Conservation (phyloP, 441 rosid genomes). For the Gossypium laxum region DNA sequence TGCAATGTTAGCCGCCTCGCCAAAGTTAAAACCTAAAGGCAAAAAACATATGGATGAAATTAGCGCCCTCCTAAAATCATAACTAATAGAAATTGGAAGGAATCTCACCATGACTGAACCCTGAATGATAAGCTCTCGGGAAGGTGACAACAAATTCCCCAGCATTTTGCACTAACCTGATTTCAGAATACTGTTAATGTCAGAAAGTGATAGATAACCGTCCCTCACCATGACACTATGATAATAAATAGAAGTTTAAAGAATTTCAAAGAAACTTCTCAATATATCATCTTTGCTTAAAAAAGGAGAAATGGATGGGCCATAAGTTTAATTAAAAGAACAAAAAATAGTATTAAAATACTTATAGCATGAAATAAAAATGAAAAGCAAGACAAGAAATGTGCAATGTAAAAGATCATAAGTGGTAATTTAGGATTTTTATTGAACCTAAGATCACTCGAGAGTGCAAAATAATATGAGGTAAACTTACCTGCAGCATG, state of each 20-base stretch:
- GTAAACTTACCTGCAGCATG: conserved; percentile 81
- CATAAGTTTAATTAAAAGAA: not conserved
- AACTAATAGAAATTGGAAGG: conserved; percentile 12
- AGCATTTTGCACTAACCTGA: conserved; percentile 95
- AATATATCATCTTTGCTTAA: not conserved
- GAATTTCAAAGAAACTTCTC: not conserved
- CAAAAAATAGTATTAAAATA: not conserved
- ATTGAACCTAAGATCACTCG: conserved; percentile 1
- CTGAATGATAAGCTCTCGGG: conserved; percentile 98
- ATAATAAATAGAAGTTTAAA: not conserved
- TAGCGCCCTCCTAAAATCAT: conserved; percentile 8
- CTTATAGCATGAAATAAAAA: not conserved
- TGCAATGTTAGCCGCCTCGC: conserved; percentile 84
- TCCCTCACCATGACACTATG: not conserved
- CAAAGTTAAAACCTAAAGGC: conserved; percentile 62
- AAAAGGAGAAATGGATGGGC: not conserved
- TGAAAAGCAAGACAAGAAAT: conserved; percentile 1
- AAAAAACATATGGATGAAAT: conserved; percentile 9
- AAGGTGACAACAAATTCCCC: conserved; percentile 98
- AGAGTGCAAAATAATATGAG: conserved; percentile 19
- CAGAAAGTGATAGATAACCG: conserved; percentile 16
- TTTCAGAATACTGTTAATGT: conserved; percentile 21
- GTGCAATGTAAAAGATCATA: not conserved
- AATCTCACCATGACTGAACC: conserved; percentile 85
- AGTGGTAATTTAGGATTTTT: not conserved